Percentiles rank a stretch among this genome's conserved stretches.
phyloP scores from a whole-genome alignment of 768 basidiomycete genomes.

The Leccinum subtestaceum region DNA sequence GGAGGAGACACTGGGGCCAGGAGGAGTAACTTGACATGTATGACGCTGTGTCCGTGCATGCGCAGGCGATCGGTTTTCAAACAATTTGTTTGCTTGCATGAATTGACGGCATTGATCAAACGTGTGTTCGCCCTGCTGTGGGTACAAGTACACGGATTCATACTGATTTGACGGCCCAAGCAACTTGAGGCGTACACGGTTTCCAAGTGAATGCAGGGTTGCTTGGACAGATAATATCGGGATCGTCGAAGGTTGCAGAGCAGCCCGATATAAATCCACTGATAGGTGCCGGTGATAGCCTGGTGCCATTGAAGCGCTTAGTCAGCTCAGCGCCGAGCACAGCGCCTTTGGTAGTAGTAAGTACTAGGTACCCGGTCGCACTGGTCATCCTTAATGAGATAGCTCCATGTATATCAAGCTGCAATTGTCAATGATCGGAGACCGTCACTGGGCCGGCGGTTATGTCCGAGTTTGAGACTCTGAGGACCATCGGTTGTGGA shows the following conservation, averaged over 20 bases:
- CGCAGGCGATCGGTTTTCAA: background rate
- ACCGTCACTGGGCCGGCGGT: background rate
- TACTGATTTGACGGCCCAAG: background rate
- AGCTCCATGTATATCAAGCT: background rate
- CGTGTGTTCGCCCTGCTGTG: background rate
- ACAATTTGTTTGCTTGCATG: background rate
- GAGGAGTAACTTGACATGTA: background rate
- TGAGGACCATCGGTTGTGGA: background rate
- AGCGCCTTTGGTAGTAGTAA: background rate
- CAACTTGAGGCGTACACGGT: background rate
- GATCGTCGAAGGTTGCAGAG: no score
- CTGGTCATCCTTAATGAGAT: no score
- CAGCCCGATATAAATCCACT: no score
- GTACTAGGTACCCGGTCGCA: no score
- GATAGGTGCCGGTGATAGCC: no score
- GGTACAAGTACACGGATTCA: background rate
- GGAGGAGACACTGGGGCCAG: background rate
- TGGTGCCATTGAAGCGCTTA: no score
- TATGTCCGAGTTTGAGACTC: background rate
- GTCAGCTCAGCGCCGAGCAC: no score
- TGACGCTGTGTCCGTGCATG: background rate
- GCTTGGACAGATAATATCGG: no score
- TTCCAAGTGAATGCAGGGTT: background rate
- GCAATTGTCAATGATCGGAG: background rate
- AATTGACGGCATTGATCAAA: background rate